Evolutionary conservation across 1,284 basidiomycete species (phyloP).

Genomic region (Ganoderma leucocontextum): DNA sequence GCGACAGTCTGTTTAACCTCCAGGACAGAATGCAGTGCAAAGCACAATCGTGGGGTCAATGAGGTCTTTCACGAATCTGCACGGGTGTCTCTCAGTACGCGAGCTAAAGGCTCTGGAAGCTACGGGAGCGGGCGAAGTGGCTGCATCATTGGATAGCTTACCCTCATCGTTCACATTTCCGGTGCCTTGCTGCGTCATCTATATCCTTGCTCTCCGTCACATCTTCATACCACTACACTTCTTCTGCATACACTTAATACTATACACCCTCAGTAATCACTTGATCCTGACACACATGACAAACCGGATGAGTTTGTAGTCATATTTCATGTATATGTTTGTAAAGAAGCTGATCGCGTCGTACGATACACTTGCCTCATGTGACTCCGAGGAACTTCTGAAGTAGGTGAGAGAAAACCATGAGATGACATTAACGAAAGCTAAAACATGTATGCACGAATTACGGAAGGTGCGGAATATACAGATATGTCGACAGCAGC

Average conservation of each 20-base stretch:
- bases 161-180: neutral
- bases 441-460: constrained; percentile 34
- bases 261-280: neutral
- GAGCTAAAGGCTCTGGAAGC: constrained; percentile 69
- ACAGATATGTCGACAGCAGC: constrained; percentile 29
- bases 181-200: constrained; percentile 18
- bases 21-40: constrained; percentile 89
- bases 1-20: constrained; percentile 8
- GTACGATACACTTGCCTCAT: neutral
- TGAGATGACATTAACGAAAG: constrained; percentile 31
- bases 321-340: neutral
- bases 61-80: constrained; percentile 94
- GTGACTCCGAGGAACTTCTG: neutral
- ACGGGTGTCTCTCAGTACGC: constrained; percentile 80
- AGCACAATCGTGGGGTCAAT: constrained; percentile 91
- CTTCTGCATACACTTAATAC: constrained; percentile 13
- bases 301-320: neutral
- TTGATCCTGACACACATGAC: neutral
- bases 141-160: constrained; percentile 39
- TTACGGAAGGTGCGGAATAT: constrained; percentile 35
- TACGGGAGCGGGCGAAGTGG: constrained; percentile 41
- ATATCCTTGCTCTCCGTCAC: constrained; percentile 4
- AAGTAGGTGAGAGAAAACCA: neutral
- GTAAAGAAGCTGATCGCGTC: neutral
- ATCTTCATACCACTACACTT: constrained; percentile 7